phyloP scores from a whole-genome alignment of 1,139 yeast species.

The Diutina siamensis region DNA sequence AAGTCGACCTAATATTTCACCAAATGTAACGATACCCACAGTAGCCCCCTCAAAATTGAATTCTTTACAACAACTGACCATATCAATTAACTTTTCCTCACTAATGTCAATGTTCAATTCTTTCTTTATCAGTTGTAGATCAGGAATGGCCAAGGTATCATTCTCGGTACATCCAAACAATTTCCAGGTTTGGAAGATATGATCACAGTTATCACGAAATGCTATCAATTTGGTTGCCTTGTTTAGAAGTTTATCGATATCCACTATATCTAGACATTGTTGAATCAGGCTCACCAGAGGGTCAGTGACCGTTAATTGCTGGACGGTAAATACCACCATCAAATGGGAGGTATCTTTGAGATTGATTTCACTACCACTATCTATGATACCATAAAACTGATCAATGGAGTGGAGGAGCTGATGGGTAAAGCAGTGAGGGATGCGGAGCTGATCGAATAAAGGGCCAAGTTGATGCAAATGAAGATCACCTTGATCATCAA shows the following conservation, averaged over 20 bases:
- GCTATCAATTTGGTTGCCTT: background rate
- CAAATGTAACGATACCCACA: constrained; percentile 1
- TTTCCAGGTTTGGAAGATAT: background rate
- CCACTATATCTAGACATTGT: constrained; percentile 2
- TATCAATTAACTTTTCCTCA: background rate
- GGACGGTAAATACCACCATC: constrained; percentile 4
- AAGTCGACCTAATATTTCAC: background rate
- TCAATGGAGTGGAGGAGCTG: background rate
- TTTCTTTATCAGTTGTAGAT: background rate
- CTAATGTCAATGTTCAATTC: background rate
- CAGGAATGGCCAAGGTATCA: background rate
- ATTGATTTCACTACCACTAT: background rate
- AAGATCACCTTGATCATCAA: background rate
- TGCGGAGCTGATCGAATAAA: background rate
- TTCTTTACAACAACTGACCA: constrained; percentile 1
- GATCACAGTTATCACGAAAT: background rate
- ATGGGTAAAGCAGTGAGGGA: background rate
- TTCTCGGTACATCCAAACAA: background rate
- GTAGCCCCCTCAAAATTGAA: constrained; percentile 2
- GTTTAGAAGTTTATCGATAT: background rate
- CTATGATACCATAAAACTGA: background rate
- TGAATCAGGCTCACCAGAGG: background rate
- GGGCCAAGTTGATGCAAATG: background rate
- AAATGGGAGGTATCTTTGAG: background rate
- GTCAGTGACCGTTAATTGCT: constrained; percentile 1